Evolutionary conservation across 179 eudicot species (phyloP).

Genomic region (Drosera spatulata): DNA sequence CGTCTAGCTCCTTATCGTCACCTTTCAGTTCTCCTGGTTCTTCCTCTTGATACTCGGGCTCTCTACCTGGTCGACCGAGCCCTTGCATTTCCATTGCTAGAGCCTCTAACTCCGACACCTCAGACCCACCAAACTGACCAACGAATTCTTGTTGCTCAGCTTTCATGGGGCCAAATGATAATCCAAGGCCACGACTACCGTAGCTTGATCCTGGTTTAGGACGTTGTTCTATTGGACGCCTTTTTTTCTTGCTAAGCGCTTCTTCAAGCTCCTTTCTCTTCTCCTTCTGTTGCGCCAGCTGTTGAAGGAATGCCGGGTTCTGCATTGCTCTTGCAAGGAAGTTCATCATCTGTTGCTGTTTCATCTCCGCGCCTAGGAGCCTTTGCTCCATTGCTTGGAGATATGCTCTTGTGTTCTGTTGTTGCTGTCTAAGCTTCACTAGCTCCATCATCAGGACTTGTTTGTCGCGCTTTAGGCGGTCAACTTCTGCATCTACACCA

Average conservation of each 20-base stretch:
- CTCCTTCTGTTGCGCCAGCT: slow-evolving; percentile 47
- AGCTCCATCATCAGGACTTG: slow-evolving; percentile 59
- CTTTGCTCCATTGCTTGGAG: slow-evolving; percentile 70
- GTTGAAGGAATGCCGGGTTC: slow-evolving; percentile 61
- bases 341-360: slow-evolving; percentile 24
- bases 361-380: slow-evolving; percentile 54
- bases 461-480: slow-evolving; percentile 56
- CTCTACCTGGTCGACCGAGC: slow-evolving; percentile 33
- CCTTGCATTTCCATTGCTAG: slow-evolving; percentile 93
- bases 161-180: slow-evolving; percentile 20
- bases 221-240: slow-evolving; percentile 46
- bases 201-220: slow-evolving; percentile 29
- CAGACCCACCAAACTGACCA: slow-evolving; percentile 18
- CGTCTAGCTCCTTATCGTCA: slow-evolving; percentile 50
- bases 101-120: slow-evolving; percentile 70
- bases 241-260: slow-evolving; percentile 41
- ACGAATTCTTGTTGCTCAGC: slow-evolving; percentile 47
- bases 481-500: slow-evolving; percentile 59
- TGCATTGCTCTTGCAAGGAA: slow-evolving; percentile 84
- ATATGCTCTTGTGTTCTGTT: slow-evolving; percentile 42
- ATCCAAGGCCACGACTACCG: slow-evolving; percentile 2
- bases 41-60: slow-evolving; percentile 6
- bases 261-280: slow-evolving; percentile 57
- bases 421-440: slow-evolving; percentile 73
- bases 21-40: slow-evolving; percentile 24